These are phyloP conservation scores for Russula earlei DNA, from an alignment of 768 basidiomycete genomes.

Conservation along the genomic window DNA sequence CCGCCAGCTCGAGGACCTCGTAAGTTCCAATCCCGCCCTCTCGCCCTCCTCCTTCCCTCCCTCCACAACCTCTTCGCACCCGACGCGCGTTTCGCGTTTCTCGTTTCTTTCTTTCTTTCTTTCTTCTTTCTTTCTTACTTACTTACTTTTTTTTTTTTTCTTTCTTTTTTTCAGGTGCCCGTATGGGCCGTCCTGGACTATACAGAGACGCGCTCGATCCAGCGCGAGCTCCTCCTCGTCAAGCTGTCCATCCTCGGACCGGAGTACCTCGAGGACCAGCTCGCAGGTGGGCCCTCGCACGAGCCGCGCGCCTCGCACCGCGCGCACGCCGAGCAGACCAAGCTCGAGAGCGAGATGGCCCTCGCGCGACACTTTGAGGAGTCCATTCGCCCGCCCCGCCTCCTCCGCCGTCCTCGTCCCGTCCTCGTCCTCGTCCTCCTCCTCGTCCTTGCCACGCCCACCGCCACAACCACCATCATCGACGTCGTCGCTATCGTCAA, in stretches of 20 bases:
- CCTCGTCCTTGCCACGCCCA: too few species aligned
- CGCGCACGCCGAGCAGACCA: constrained; percentile 30
- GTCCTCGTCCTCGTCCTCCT: neutral
- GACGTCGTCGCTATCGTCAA: constrained; percentile 19
- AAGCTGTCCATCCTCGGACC: constrained; percentile 97
- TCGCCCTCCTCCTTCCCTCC: neutral
- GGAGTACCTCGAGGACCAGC: constrained; percentile 91
- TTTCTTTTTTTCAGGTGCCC: constrained; percentile 55
- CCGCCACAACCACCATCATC: constrained; percentile 16
- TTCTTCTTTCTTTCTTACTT: too few species aligned
- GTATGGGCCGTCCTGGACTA: constrained; percentile 99
- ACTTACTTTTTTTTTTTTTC: too few species aligned
- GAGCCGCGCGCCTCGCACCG: constrained; percentile 42
- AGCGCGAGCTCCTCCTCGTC: constrained; percentile 88
- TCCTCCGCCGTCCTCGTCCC: constrained; percentile 3
- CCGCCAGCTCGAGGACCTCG: constrained; percentile 91
- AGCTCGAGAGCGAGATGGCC: constrained; percentile 59
- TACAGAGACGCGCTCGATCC: constrained; percentile 83
- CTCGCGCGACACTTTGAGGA: constrained; percentile 76
- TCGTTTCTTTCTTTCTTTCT: too few species aligned
- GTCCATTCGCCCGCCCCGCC: constrained; percentile 31
- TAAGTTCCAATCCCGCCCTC: constrained; percentile 33
- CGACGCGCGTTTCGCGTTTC: neutral
- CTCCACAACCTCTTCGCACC: neutral
- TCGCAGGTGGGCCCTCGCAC: constrained; percentile 76